Percentiles rank a stretch among this genome's conserved stretches.
Evolutionary conservation across 2,329 filamentous ascomycete species (phyloP).

Genomic region (Rutstroemia sp.): DNA sequence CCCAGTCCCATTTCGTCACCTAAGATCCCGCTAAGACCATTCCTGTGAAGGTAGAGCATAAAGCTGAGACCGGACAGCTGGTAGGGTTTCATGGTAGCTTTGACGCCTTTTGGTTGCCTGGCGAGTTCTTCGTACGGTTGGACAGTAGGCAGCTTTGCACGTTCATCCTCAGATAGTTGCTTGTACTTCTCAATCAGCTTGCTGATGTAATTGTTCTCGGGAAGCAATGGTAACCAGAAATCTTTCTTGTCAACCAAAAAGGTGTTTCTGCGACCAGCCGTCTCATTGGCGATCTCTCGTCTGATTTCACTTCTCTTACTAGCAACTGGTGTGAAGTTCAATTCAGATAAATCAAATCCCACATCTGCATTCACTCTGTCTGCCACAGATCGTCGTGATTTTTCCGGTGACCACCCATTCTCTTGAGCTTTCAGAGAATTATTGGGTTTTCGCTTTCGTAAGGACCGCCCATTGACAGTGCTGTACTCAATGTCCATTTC

Average conservation of each 20-base stretch:
- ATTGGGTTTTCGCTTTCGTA: conserved; percentile 19
- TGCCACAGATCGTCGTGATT: not conserved
- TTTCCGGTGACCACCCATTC: conserved; percentile 12
- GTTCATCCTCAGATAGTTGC: conserved; percentile 18
- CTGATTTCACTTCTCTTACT: conserved; percentile 8
- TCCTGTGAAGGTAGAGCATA: conserved; percentile 38
- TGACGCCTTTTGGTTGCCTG: conserved; percentile 31
- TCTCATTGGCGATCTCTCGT: conserved; percentile 26
- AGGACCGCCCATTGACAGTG: not conserved
- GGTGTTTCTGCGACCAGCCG: conserved; percentile 23
- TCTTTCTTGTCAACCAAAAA: conserved; percentile 31
- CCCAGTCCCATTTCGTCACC: conserved; percentile 45
- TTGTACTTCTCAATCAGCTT: conserved; percentile 27
- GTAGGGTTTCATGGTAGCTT: conserved; percentile 43
- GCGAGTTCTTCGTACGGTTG: conserved; percentile 26
- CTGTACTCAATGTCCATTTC: conserved; percentile 8
- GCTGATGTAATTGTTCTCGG: conserved; percentile 28
- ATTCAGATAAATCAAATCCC: not conserved
- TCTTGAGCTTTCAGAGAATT: conserved; percentile 20
- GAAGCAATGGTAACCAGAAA: conserved; percentile 29
- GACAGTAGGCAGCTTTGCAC: conserved; percentile 13
- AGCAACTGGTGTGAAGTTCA: not conserved
- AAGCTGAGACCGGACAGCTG: conserved; percentile 44
- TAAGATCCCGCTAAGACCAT: conserved; percentile 33
- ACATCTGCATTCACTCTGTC: not conserved